A percentile compares a stretch with the other conserved stretches of the same genome.
phyloP scores from a whole-genome alignment of 2,329 filamentous ascomycete species.

The Cercospora beticola region DNA sequence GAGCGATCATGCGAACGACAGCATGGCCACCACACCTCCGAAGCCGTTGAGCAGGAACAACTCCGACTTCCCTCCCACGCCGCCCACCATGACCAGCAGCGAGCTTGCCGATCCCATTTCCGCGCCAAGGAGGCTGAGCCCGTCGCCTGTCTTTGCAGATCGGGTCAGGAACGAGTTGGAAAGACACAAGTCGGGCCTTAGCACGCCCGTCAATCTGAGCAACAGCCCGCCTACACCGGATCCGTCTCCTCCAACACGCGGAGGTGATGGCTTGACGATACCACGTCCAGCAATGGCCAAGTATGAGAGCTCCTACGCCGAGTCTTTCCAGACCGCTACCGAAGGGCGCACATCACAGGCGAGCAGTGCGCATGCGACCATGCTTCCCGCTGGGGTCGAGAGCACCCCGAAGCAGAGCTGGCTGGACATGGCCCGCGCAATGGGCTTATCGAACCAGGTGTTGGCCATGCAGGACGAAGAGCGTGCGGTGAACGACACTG shows the following conservation, averaged over 20 bases:
- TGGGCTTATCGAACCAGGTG: conserved; percentile 13
- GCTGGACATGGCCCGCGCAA: conserved; percentile 11
- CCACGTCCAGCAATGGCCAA: conserved; percentile 26
- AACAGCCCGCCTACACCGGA: conserved; percentile 40
- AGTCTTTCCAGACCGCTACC: conserved; percentile 49
- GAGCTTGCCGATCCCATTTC: conserved; percentile 31
- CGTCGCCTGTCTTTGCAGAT: conserved; percentile 45
- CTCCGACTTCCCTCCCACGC: conserved; percentile 47
- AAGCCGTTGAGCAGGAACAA: conserved; percentile 19
- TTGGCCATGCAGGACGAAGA: conserved; percentile 8
- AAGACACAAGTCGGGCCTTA: conserved; percentile 41
- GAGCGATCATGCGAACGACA: conserved; percentile 11
- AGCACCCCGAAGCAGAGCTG: conserved; percentile 17
- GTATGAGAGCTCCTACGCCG: conserved; percentile 45
- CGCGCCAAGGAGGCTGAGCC: conserved; percentile 38
- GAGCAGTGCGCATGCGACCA: conserved; percentile 35
- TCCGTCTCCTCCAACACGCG: conserved; percentile 34
- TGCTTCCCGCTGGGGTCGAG: conserved; percentile 5
- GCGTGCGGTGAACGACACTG: conserved; percentile 11
- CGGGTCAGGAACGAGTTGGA: conserved; percentile 41
- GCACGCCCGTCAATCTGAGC: conserved; percentile 44
- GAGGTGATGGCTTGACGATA: conserved; percentile 17
- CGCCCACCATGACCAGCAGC: conserved; percentile 41
- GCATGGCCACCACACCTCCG: conserved; percentile 21
- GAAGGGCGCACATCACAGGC: conserved; percentile 41